These are phyloP conservation scores for Diversispora eburnea DNA, from an alignment of 192 early-diverging fungal species.

Conservation along the genomic window DNA sequence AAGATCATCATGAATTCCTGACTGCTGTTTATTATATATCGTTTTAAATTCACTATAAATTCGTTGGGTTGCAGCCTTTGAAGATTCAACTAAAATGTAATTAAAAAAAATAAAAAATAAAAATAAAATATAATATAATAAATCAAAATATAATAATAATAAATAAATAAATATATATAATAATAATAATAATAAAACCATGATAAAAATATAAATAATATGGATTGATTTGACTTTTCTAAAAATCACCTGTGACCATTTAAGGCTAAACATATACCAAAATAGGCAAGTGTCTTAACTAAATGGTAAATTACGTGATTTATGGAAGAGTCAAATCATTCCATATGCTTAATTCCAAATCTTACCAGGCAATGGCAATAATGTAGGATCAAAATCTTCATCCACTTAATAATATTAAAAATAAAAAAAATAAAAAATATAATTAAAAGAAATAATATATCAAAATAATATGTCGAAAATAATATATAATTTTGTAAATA, in stretches of 20 bases:
- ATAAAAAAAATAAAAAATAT: background rate
- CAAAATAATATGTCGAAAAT: too few species aligned
- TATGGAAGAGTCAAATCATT: too few species aligned
- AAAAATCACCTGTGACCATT: too few species aligned
- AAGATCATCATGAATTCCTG: slow-evolving; percentile 2
- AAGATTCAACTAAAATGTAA: slow-evolving; percentile 20
- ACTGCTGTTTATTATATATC: slow-evolving; percentile 22
- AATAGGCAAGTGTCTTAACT: too few species aligned
- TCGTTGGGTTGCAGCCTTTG: slow-evolving; percentile 29
- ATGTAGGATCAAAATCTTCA: slow-evolving; percentile 27
- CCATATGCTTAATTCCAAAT: background rate
- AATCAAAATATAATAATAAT: background rate
- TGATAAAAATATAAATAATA: too few species aligned
- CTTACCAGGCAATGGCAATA: slow-evolving; percentile 31
- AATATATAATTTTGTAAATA: too few species aligned
- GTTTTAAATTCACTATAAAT: slow-evolving; percentile 26
- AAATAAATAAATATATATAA: too few species aligned
- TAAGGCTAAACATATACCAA: too few species aligned
- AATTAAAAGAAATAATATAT: too few species aligned
- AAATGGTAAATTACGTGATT: too few species aligned
- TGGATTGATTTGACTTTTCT: too few species aligned
- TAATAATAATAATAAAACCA: background rate
- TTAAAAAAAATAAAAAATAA: background rate
- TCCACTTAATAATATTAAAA: background rate
- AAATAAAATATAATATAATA: background rate